phyloP scores from a whole-genome alignment of 257 asterid genomes.

The Ocimum tenuiflorum region DNA sequence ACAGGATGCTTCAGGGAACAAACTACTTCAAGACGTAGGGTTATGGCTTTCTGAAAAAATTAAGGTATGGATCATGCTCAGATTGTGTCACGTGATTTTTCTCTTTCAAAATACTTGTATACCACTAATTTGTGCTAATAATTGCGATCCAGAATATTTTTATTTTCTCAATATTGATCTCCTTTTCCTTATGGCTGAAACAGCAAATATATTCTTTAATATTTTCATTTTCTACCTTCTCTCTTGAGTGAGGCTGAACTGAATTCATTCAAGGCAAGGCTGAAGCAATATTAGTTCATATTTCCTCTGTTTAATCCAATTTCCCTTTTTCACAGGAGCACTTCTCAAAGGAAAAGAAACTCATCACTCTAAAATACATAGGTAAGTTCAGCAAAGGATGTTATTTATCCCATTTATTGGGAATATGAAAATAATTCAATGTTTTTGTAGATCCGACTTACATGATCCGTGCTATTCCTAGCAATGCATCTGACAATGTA shows the following conservation, averaged over 20 bases:
- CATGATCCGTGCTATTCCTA: constrained; percentile 73
- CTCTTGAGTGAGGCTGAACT: too few species aligned
- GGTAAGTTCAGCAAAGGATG: constrained; percentile 23
- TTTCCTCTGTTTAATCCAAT: too few species aligned
- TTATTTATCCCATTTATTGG: background rate
- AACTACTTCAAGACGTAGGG: constrained; percentile 58
- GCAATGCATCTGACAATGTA: constrained; percentile 69
- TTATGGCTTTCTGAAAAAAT: constrained; percentile 61
- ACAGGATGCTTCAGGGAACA: constrained; percentile 68
- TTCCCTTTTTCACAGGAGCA: constrained; percentile 37
- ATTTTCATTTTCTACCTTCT: background rate
- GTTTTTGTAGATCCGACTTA: constrained; percentile 57
- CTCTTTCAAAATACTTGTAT: background rate
- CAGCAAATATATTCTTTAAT: too few species aligned
- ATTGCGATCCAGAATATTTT: too few species aligned
- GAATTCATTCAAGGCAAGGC: too few species aligned
- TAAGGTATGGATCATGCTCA: constrained; percentile 33
- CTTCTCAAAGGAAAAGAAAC: constrained; percentile 28
- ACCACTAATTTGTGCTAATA: too few species aligned
- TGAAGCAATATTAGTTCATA: too few species aligned
- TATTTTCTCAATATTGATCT: too few species aligned
- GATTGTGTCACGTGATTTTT: background rate
- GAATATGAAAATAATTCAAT: constrained; percentile 10
- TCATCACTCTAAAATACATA: constrained; percentile 60
- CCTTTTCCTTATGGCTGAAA: too few species aligned